Evolutionary conservation across 2,329 filamentous ascomycete species (phyloP), one percentile per base, ranked within the genome.

Genomic region (Aspergillus unguis): DNA sequence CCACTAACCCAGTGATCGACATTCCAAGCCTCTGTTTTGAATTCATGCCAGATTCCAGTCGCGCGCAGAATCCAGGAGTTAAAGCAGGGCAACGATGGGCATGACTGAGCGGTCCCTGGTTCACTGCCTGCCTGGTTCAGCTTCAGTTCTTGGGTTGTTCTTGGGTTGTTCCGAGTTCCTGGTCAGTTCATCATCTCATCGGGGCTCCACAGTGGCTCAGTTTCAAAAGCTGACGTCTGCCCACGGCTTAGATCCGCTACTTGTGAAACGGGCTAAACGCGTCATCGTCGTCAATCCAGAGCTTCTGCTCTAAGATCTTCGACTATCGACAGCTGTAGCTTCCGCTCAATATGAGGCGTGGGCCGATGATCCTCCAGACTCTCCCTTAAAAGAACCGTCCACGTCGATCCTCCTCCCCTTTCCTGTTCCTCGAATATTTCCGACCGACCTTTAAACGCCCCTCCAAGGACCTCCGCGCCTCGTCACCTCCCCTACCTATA

Each of bases 281-380:
- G 57, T 60, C 57, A 60, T 58, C 55, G 53, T 17, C 17, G 17
- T 17, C 17, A 17, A 17, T 17, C 17, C 17, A 17, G 17, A 17
- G 17, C 17, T 17, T 17, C 17, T 17, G 17, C 17, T 17, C 17
- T 17, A 47, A 36, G 31, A 32, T 43, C 38, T 29, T 43, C 31
- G 36, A 49, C 28, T 11, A 28, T 37, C 35, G 33, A 33, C 35
- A 49, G 38, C 17, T 17, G 17, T 17, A 17, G 17, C 32, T 57
- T 50, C 45, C 54, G 51, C 57, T 61, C 57, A 52, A 46, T 52
- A 47, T 50, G 49, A 35, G 42, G 45, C 42, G 52, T 60, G 58
- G 53, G 55, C 52, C 57, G 58, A 59, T 61, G 57, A 58, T 61
- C 57, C 44, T 58, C 57, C 35, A 42, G 35, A 42, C 40, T 48